Evolutionary conservation across 805 yeast genomes (phyloP).

Genomic region (Kuraishia hungarica): DNA sequence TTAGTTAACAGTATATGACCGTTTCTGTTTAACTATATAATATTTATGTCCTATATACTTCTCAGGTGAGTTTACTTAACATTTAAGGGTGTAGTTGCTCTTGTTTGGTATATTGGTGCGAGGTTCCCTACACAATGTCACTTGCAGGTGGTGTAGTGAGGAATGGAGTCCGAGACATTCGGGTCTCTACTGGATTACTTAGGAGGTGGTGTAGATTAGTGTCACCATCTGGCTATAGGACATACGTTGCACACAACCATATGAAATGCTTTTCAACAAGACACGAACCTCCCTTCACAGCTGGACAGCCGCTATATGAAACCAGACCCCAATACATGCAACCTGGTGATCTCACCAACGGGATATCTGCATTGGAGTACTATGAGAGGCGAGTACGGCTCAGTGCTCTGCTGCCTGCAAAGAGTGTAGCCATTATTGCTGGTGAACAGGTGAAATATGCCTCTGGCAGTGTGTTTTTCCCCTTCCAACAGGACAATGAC

Average conservation of each 20-base stretch:
- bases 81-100: too few species aligned
- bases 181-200: not conserved
- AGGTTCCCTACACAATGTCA: not conserved
- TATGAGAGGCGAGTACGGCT: constrained; percentile 59
- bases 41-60: too few species aligned
- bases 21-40: too few species aligned
- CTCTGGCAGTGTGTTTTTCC: constrained; percentile 85
- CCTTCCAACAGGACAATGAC: constrained; percentile 89
- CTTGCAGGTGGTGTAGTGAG: not conserved
- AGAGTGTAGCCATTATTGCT: constrained; percentile 63
- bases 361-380: constrained; percentile 79
- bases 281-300: constrained; percentile 20
- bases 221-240: not conserved
- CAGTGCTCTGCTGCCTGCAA: constrained; percentile 46
- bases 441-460: constrained; percentile 72
- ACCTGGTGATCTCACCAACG: constrained; percentile 80
- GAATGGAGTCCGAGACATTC: not conserved
- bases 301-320: constrained; percentile 86
- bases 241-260: not conserved
- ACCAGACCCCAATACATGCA: constrained; percentile 71
- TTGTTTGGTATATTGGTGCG: too few species aligned
- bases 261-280: not conserved
- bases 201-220: not conserved
- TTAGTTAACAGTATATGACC: too few species aligned
- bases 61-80: too few species aligned